A percentile compares a stretch with the other conserved stretches of the same genome.
Evolutionary conservation across 2,329 filamentous ascomycete genomes (phyloP).

Genomic region (Laburnicola sp.): DNA sequence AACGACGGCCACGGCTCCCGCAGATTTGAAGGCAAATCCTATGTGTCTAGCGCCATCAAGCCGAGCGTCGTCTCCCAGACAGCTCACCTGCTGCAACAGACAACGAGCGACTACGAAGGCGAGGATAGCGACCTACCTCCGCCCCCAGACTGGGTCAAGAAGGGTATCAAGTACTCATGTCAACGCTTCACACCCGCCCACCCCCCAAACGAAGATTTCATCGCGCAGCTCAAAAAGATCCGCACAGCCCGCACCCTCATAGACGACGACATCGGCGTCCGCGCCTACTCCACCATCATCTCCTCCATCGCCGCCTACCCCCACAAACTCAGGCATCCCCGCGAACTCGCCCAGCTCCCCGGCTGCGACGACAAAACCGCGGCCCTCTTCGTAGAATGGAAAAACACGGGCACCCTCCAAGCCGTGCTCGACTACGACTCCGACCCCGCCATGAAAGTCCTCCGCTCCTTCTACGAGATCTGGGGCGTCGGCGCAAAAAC

Average conservation of each 20-base stretch:
- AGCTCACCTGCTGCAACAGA: conserved; percentile 62
- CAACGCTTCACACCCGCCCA: conserved; percentile 72
- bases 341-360: conserved; percentile 61
- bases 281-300: conserved; percentile 86
- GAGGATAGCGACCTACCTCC: conserved; percentile 59
- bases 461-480: conserved; percentile 77
- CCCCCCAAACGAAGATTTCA: conserved; percentile 74
- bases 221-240: conserved; percentile 74
- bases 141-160: conserved; percentile 69
- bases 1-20: conserved; percentile 26
- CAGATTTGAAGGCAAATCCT: conserved; percentile 40
- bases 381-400: conserved; percentile 76
- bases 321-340: conserved; percentile 51
- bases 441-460: conserved; percentile 65
- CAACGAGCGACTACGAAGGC: conserved; percentile 77
- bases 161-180: conserved; percentile 73
- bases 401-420: conserved; percentile 61
- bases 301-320: conserved; percentile 84
- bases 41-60: conserved; percentile 27
- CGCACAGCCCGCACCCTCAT: conserved; percentile 70
- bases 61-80: conserved; percentile 20
- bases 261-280: conserved; percentile 75
- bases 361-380: conserved; percentile 82
- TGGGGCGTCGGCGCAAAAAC: conserved; percentile 89
- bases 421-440: conserved; percentile 66